Evolutionary conservation across 2,329 filamentous ascomycete genomes (phyloP).

Genomic region (Phaeophleospora eucalypticola): DNA sequence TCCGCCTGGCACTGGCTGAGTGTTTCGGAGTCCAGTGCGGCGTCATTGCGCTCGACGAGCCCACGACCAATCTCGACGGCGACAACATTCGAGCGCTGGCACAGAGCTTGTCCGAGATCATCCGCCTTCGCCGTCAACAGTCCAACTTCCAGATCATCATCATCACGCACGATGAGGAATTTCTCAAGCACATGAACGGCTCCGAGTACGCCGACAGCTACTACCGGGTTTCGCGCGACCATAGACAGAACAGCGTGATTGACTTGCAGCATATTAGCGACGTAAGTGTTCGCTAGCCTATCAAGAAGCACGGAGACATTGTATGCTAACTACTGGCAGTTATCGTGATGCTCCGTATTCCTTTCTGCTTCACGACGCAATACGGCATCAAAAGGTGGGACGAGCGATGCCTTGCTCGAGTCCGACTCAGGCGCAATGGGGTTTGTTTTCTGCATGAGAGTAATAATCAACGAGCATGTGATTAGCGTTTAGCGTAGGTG

Average conservation of each 20-base stretch:
- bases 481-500: too few species aligned
- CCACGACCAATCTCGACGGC: constrained; percentile 90
- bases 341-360: too few species aligned
- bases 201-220: constrained; percentile 90
- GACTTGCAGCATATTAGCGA: constrained; percentile 51
- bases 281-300: background rate
- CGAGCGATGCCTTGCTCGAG: too few species aligned
- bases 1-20: constrained; percentile 90
- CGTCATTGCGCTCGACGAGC: constrained; percentile 93
- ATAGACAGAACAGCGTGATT: constrained; percentile 83
- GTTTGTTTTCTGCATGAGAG: too few species aligned
- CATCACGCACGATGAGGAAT: constrained; percentile 98
- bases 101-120: constrained; percentile 79
- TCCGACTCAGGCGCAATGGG: too few species aligned
- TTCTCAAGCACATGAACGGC: constrained; percentile 87
- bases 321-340: background rate
- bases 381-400: too few species aligned
- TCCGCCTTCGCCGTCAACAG: constrained; percentile 75
- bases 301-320: background rate
- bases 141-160: constrained; percentile 96
- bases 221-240: constrained; percentile 78
- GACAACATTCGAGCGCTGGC: constrained; percentile 93
- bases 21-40: constrained; percentile 96
- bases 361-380: too few species aligned
- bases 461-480: too few species aligned